A percentile compares a stretch with the other conserved stretches of the same genome.
Evolutionary conservation across 2,329 filamentous ascomycete species (phyloP).

Genomic region (Alternaria sp.): DNA sequence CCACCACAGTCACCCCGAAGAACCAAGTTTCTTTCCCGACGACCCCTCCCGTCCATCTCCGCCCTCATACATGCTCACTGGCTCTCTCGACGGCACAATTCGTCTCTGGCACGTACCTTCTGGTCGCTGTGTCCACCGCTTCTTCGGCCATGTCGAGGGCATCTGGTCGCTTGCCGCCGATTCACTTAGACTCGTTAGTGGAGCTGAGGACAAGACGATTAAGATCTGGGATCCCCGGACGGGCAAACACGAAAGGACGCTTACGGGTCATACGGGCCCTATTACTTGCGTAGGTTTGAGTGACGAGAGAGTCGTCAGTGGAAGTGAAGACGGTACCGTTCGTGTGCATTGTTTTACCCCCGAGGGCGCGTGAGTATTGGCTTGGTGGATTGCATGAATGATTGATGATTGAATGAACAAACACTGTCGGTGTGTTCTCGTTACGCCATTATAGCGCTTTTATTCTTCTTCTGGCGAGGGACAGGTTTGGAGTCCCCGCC

Average conservation of each 20-base stretch:
- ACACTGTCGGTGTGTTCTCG: background rate
- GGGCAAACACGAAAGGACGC: conserved; percentile 89
- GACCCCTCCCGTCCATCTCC: conserved; percentile 72
- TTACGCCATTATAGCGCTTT: background rate
- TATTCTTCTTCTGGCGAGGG: background rate
- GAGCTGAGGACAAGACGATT: conserved; percentile 91
- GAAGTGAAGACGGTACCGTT: conserved; percentile 92
- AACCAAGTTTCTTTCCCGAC: conserved; percentile 62
- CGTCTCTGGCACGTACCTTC: conserved; percentile 89
- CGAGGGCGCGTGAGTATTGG: background rate
- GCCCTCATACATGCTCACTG: conserved; percentile 90
- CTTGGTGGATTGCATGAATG: background rate
- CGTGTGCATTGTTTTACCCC: conserved; percentile 61
- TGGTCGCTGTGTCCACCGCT: conserved; percentile 83
- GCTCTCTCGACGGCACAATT: conserved; percentile 88
- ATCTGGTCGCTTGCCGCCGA: conserved; percentile 94
- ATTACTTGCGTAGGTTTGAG: conserved; percentile 93
- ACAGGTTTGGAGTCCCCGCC: background rate
- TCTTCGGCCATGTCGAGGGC: conserved; percentile 96
- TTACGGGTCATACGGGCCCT: conserved; percentile 87
- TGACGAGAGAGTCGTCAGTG: conserved; percentile 87
- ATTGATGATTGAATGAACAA: background rate
- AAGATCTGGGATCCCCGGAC: conserved; percentile 95
- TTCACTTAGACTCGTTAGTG: conserved; percentile 84
- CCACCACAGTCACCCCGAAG: conserved; percentile 8